Evolutionary conservation across 2,329 filamentous ascomycete species (phyloP), one percentile per base, ranked within the genome.

Genomic region (Tothia fuscella): DNA sequence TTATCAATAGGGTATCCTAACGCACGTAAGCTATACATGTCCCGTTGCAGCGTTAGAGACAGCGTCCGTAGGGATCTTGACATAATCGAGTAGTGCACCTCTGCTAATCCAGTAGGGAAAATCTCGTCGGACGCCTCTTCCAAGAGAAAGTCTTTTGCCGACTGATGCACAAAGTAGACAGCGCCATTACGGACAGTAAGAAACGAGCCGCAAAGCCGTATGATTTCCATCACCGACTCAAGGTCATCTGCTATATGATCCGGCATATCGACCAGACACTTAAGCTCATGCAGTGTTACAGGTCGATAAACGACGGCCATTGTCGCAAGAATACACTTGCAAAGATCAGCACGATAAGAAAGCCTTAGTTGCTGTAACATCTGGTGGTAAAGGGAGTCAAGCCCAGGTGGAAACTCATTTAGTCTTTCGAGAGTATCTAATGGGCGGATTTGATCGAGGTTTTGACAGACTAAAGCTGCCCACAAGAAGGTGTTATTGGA

Each of bases 401-500:
- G 56, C 0, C 58, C 58, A 2, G 50, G 41, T 4, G 61, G 62
- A 26, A 65, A 58, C 25, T 21, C 30, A 6, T 47, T 29, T 3
- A 61, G 28, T 42, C 46, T 45, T 17, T 41, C 32, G 2, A 42
- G 30, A 6, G 41, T 34, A 2, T 51, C 46, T 16, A 54, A 40
- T 22, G 44, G 30, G 5, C 35, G 13, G 3, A 49, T 41, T 2
- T 52, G 39, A 17, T 42, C 43, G 7, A 65, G 56, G 7, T 53
- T 46, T 47, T 61, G 43, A 42, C 52, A 62, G 5, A 64, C 61
- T 33, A 66, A 54, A 14, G 63, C 57, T 20, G 64, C 64, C 64
- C 61, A 68, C 21, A 69, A 59, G 39, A 67, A 67, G 0, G 64
- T 68, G 6, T 48, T 53, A 13, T 63, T 47, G 5, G 62, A 52